Conservation (phyloP, 805 yeast species). For the Barnettozyma californica region DNA sequence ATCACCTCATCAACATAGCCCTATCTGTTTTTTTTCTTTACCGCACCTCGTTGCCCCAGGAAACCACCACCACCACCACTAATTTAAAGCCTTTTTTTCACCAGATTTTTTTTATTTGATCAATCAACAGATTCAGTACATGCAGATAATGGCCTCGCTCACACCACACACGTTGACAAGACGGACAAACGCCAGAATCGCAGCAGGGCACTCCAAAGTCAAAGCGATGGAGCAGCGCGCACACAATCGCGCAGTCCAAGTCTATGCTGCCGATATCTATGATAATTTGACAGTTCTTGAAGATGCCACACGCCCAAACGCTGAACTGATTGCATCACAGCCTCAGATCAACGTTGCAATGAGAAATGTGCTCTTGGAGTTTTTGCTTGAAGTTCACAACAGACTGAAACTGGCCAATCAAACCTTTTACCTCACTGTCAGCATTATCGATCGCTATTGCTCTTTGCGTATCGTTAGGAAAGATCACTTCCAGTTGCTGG, state of each 20-base stretch:
- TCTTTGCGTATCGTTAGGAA: constrained; percentile 73
- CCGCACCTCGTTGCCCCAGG: constrained; percentile 1
- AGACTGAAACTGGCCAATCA: constrained; percentile 56
- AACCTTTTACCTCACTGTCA: constrained; percentile 62
- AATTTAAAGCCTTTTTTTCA: neutral
- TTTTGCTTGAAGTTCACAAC: constrained; percentile 66
- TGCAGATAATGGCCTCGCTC: constrained; percentile 7
- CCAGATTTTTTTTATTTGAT: neutral
- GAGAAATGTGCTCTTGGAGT: constrained; percentile 78
- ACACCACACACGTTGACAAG: constrained; percentile 24
- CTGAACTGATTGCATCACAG: constrained; percentile 30
- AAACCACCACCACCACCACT: neutral
- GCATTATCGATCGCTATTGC: constrained; percentile 80
- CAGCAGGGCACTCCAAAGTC: constrained; percentile 35
- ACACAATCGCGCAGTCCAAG: constrained; percentile 38
- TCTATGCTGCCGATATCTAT: constrained; percentile 40
- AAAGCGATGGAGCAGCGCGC: constrained; percentile 43
- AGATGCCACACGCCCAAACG: constrained; percentile 22
- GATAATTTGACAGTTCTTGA: constrained; percentile 32
- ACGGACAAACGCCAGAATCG: constrained; percentile 20
- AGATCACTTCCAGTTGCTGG: constrained; percentile 81
- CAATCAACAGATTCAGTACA: neutral
- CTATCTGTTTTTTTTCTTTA: neutral
- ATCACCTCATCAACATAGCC: neutral
- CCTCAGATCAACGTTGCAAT: constrained; percentile 43